phyloP scores from a whole-genome alignment of 352 stramenopile species.

The Pythium aristosporum region DNA sequence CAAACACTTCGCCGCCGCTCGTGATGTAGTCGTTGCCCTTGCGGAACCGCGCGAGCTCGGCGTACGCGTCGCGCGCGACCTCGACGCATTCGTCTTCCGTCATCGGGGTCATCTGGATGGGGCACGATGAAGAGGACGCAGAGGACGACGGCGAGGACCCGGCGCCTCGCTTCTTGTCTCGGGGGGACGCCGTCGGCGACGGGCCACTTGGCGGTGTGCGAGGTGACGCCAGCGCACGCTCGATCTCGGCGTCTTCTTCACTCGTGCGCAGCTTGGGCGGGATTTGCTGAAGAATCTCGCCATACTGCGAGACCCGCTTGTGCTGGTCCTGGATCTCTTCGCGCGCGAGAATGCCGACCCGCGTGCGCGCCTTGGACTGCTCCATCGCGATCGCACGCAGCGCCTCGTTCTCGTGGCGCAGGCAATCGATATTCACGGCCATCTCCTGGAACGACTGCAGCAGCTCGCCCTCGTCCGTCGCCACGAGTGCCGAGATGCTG shows the following conservation, averaged over 20 bases:
- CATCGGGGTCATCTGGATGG: slow-evolving; percentile 35
- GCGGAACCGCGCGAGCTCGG: slow-evolving; percentile 42
- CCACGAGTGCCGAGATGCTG: slow-evolving; percentile 23
- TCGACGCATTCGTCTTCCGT: slow-evolving; percentile 44
- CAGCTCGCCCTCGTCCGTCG: slow-evolving; percentile 36
- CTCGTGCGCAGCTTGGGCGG: slow-evolving; percentile 7
- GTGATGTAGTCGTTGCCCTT: slow-evolving; percentile 41
- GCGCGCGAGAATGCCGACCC: slow-evolving; percentile 52
- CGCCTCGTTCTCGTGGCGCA: slow-evolving; percentile 59
- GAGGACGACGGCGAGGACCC: no score
- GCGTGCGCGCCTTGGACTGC: slow-evolving; percentile 52
- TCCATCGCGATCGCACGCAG: slow-evolving; percentile 51
- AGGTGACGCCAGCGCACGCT: slow-evolving; percentile 1
- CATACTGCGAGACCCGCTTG: slow-evolving; percentile 16
- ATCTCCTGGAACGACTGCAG: slow-evolving; percentile 48
- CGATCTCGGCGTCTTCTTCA: slow-evolving; percentile 9
- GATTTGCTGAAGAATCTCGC: slow-evolving; percentile 17
- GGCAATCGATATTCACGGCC: slow-evolving; percentile 49
- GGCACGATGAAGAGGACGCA: no score
- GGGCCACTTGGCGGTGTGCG: not conserved
- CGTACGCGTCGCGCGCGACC: slow-evolving; percentile 45
- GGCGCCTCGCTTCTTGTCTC: not conserved
- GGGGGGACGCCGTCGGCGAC: not conserved
- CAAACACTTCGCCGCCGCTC: slow-evolving; percentile 57
- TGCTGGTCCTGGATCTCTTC: slow-evolving; percentile 51